phyloP scores from a whole-genome alignment of 805 yeast species.

The Hanseniaspora thailandica region DNA sequence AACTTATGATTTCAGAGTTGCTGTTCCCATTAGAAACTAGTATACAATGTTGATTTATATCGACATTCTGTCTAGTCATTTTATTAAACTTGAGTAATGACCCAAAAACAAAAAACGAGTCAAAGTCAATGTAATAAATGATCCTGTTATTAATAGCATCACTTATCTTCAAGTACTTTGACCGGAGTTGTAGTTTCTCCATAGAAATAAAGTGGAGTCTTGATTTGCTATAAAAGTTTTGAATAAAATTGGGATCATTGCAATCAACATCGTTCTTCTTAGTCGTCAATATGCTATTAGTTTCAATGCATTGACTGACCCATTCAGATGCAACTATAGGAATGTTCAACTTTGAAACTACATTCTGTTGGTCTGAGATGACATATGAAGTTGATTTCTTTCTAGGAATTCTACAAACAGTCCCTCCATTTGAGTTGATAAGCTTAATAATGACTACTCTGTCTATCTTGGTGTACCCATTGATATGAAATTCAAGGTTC shows the following conservation, averaged over 20 bases:
- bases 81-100: constrained; percentile 51
- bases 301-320: constrained; percentile 55
- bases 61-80: constrained; percentile 24
- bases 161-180: constrained; percentile 37
- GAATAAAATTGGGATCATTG: constrained; percentile 62
- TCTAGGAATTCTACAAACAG: constrained; percentile 52
- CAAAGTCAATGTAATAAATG: constrained; percentile 80
- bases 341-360: constrained; percentile 33
- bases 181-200: constrained; percentile 68
- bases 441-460: constrained; percentile 56
- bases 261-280: constrained; percentile 37
- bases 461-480: constrained; percentile 82
- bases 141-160: constrained; percentile 16
- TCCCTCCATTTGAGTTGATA: constrained; percentile 71
- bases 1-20: constrained; percentile 71
- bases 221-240: constrained; percentile 64
- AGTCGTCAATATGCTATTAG: constrained; percentile 35
- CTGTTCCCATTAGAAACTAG: constrained; percentile 45
- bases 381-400: constrained; percentile 77
- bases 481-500: constrained; percentile 62
- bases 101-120: constrained; percentile 84
- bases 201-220: constrained; percentile 78
- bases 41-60: constrained; percentile 41
- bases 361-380: constrained; percentile 56
- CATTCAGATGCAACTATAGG: constrained; percentile 75